Base-by-base conservation (phyloP, 345 rosid genomes). In the Linum tenue region DNA sequence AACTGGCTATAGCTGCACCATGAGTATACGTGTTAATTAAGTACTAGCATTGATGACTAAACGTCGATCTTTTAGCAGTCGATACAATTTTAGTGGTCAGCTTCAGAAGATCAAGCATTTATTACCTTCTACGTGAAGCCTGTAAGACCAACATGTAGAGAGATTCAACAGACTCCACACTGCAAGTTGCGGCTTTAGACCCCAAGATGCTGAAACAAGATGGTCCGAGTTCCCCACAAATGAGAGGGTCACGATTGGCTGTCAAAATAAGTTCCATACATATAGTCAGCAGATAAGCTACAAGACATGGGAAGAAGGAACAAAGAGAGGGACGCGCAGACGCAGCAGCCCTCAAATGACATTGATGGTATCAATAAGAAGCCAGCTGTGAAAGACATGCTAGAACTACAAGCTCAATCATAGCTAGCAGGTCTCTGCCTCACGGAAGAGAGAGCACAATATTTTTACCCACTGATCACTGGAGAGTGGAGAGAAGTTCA, bases 161-260 rank as follows among this genome's bases (percentile, higher is more conserved):
- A 84, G 78, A 73, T 80, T 84, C 55, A 91, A 80, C 85, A 87
- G 70, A 64, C 78, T 84, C 97, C 99, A 94, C 63, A 88, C 80
- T 64, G 90, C 83, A 10, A 90, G 68, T 65, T 88, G 91, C 1
- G 96, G 84, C 60, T 78, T 82, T 1, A 81, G 75, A 71, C 82
- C 84, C 70, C 78, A 37, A 8, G 96, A 83, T 63, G 87, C 85
- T 43, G 95, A 81, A 72, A 86, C 89, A 76, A 94, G 83, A 79
- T 81, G 80, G 69, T 83, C 96, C 0, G 97, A 92, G 56, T 74
- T 78, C 43, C 92, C 97, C 41, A 75, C 71, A 67, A 94, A 94
- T 63, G 88, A 78, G 56, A 94, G 85, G 60, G 69, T 78, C 64
- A 76, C 71, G 71, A 92, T 83, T 77, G 96, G 83, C 96, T 88